Evolutionary conservation across 2,329 filamentous ascomycete genomes (phyloP).

Genomic region (Aspergillus persii): DNA sequence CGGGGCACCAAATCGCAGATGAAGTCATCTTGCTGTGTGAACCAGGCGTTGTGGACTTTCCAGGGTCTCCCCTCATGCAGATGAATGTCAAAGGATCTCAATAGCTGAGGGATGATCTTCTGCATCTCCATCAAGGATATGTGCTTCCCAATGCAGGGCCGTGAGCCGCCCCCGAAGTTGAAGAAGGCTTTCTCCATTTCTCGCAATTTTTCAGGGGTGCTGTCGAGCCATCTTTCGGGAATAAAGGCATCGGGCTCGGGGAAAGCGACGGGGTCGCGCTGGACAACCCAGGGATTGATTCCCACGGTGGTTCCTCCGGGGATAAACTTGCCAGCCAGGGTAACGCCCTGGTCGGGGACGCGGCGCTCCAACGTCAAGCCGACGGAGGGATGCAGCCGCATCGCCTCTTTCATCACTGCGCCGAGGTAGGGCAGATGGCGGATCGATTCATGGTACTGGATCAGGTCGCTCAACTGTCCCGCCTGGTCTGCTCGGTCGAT

Average conservation of each 20-base stretch:
- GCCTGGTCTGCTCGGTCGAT: conserved; percentile 31
- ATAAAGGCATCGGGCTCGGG: conserved; percentile 40
- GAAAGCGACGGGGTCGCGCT: conserved; percentile 42
- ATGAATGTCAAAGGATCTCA: background rate
- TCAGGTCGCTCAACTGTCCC: conserved; percentile 19
- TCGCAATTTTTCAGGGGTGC: conserved; percentile 20
- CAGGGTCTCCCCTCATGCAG: background rate
- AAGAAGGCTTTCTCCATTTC: conserved; percentile 32
- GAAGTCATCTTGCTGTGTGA: background rate
- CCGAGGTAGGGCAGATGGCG: conserved; percentile 34
- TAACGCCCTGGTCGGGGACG: conserved; percentile 29
- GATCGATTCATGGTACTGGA: conserved; percentile 26
- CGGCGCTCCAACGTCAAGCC: conserved; percentile 35
- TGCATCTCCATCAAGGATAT: conserved; percentile 35
- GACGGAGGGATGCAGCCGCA: conserved; percentile 37
- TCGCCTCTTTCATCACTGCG: conserved; percentile 37
- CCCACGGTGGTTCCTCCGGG: conserved; percentile 43
- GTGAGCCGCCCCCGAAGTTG: conserved; percentile 30
- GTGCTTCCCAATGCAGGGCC: conserved; percentile 34
- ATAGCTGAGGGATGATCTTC: conserved; percentile 28
- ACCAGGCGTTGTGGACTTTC: background rate
- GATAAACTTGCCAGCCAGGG: conserved; percentile 31
- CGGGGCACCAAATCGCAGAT: background rate
- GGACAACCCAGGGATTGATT: conserved; percentile 46
- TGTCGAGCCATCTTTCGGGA: conserved; percentile 48